These are phyloP conservation scores for Osmanthus fragrans DNA, from an alignment of 257 asterid species.

Conservation along the genomic window DNA sequence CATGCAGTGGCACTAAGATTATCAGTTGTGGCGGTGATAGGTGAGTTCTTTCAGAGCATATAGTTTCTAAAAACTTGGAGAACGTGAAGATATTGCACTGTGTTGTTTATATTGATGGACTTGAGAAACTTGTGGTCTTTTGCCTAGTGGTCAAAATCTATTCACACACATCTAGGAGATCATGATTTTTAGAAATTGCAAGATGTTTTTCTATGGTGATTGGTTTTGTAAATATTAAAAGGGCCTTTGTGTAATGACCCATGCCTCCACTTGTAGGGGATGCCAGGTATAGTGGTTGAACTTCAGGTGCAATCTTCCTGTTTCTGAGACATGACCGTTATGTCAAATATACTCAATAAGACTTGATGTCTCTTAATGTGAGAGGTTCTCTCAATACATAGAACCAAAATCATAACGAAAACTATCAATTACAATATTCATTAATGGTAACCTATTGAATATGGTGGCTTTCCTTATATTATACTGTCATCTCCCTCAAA, in stretches of 20 bases:
- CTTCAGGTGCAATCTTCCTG: conserved; percentile 18
- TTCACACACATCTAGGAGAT: conserved; percentile 8
- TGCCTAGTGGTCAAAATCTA: background rate
- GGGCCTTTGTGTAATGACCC: background rate
- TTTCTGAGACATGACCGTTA: conserved; percentile 9
- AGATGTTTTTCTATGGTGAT: background rate
- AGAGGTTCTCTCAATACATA: no score
- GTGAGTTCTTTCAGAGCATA: conserved; percentile 40
- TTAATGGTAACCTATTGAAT: no score
- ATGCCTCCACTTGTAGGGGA: background rate
- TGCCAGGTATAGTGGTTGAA: background rate
- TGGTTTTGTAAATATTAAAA: conserved; percentile 10
- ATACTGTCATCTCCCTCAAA: no score
- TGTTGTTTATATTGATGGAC: conserved; percentile 5
- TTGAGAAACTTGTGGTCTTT: background rate
- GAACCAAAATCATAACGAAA: no score
- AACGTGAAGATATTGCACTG: conserved; percentile 1
- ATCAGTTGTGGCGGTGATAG: conserved; percentile 58
- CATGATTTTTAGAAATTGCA: conserved; percentile 8
- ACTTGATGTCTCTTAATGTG: no score
- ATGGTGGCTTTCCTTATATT: no score
- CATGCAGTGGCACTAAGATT: conserved; percentile 48
- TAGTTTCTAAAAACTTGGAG: background rate
- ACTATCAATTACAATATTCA: no score
- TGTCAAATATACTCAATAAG: background rate